Conservation (phyloP, 1,284 basidiomycete species). For the Apiotrichum gamsii region DNA sequence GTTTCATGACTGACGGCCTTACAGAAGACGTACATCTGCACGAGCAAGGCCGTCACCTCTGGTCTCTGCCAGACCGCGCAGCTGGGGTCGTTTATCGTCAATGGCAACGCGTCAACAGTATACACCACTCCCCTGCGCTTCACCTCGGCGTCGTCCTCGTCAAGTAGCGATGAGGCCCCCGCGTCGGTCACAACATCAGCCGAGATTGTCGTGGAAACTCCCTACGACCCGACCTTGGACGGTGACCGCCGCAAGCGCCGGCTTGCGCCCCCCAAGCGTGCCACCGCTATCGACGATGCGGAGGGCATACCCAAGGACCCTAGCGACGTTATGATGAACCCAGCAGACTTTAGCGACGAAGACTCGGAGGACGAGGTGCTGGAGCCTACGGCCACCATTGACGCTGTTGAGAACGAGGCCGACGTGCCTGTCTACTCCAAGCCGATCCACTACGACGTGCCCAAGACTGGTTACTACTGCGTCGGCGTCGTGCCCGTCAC, state of each 20-base stretch:
- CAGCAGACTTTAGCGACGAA: background rate
- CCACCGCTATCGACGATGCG: background rate
- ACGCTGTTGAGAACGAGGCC: background rate
- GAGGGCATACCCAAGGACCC: background rate
- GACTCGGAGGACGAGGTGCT: slow-evolving; percentile 1
- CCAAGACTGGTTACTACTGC: slow-evolving; percentile 89
- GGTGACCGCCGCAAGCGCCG: background rate
- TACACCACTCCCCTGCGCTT: slow-evolving; percentile 47
- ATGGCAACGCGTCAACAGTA: slow-evolving; percentile 60
- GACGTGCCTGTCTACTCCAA: slow-evolving; percentile 28
- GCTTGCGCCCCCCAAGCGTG: too few species aligned
- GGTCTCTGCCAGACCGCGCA: slow-evolving; percentile 64
- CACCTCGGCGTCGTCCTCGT: slow-evolving; percentile 6
- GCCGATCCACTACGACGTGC: slow-evolving; percentile 66
- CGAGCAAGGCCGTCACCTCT: slow-evolving; percentile 51
- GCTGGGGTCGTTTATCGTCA: slow-evolving; percentile 78
- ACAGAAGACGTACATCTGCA: slow-evolving; percentile 85
- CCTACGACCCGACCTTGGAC: background rate
- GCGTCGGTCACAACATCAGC: background rate
- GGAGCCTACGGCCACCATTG: background rate
- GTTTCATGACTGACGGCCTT: background rate
- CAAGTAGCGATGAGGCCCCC: background rate
- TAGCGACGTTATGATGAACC: background rate
- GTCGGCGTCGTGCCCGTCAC: slow-evolving; percentile 83
- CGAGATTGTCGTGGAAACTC: background rate